Evolutionary conservation across 352 stramenopile species (phyloP).

Genomic region (Lagenidium giganteum): DNA sequence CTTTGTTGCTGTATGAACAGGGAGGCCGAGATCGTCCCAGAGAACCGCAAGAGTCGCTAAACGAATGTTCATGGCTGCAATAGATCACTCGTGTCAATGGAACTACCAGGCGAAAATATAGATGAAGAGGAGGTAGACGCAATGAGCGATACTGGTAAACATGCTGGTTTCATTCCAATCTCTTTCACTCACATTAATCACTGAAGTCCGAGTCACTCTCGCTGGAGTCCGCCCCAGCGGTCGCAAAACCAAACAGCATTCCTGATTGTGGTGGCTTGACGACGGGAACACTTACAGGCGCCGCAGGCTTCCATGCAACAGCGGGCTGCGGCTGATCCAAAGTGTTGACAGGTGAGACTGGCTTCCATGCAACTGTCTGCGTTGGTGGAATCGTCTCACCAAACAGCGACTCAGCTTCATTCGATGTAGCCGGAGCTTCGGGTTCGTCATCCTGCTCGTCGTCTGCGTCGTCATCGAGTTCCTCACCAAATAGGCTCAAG

Average conservation of each 20-base stretch:
- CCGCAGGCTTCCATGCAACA: background rate
- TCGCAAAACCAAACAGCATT: conserved; percentile 57
- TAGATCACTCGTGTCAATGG: too few species aligned
- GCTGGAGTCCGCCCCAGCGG: conserved; percentile 38
- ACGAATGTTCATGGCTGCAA: too few species aligned
- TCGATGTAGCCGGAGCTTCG: background rate
- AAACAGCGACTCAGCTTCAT: conserved; percentile 46
- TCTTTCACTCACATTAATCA: conserved; percentile 17
- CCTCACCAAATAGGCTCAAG: conserved; percentile 18
- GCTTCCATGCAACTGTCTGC: too few species aligned
- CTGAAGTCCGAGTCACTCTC: conserved; percentile 49
- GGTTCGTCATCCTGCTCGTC: background rate
- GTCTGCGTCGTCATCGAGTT: conserved; percentile 11
- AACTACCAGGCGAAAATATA: too few species aligned
- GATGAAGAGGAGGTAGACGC: too few species aligned
- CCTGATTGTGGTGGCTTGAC: conserved; percentile 12
- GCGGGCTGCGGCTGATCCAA: too few species aligned
- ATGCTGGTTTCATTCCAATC: too few species aligned
- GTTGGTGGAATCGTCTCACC: conserved; percentile 22
- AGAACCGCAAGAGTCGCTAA: conserved; percentile 2
- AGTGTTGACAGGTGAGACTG: too few species aligned
- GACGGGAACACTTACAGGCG: background rate
- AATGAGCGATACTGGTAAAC: too few species aligned
- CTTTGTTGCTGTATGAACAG: conserved; percentile 20
- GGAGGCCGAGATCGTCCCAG: conserved; percentile 41